Evolutionary conservation across 805 yeast species (phyloP), one percentile per base, ranked within the genome.

Genomic region (Huiozyma naganishii): DNA sequence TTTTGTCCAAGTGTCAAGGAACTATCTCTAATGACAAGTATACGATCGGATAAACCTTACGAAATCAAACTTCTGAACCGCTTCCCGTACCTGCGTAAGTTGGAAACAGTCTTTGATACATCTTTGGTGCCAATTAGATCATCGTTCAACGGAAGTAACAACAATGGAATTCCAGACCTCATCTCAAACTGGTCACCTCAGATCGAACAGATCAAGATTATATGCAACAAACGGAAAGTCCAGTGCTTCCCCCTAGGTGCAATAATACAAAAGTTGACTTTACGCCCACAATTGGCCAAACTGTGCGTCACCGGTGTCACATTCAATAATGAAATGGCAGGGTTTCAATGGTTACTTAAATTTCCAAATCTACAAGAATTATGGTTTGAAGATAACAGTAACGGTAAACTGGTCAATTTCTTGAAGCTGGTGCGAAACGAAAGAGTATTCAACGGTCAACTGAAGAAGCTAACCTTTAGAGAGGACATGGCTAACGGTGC

Each of bases 341-440:
- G 39, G 23, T 54, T 58, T 27, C 44, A 46, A 5, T 59, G 64
- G 64, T 42, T 62, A 12, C 12, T 30, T 6, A 44, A 52, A 17
- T 55, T 58, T 37, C 48, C 41, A 2, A 37, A 41, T 23, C 32
- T 62, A 30, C 40, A 46, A 36, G 58, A 54, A 35, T 32, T 62
- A 12, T 59, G 64, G 64, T 37, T 62, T 5, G 66, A 62, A 47
- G 52, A 58, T 37, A 59, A 55, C 41, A 46, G 46, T 13, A 46
- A 52, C 36, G 49, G 55, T 6, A 47, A 44, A 8, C 38, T 62
- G 7, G 32, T 30, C 5, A 43, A 47, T 6, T 52, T 62, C 30
- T 36, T 62, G 32, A 35, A 43, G 2, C 17, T 49, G 6, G 17
- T 57, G 17, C 38, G 47, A 27, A 42, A 49, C 7, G 39, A 42